Percentiles rank a stretch among this genome's conserved stretches.
These are phyloP conservation scores for Copromyces sp. DNA, from an alignment of 495 filamentous ascomycete genomes.

Conservation along the genomic window DNA sequence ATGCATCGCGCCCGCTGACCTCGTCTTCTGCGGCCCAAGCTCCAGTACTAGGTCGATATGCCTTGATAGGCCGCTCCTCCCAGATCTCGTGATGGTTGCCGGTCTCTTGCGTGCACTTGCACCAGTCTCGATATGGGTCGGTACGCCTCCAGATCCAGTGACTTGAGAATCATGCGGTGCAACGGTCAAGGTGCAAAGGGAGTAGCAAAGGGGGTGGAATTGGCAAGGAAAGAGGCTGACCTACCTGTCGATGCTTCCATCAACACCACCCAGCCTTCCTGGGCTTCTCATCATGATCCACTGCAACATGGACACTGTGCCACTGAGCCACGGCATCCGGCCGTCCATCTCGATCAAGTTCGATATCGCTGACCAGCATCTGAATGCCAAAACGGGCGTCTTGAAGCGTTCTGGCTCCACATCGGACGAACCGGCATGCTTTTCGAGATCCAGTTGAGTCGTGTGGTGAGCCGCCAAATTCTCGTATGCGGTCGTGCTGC, in stretches of 20 bases:
- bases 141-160: conserved; percentile 28
- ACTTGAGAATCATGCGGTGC: conserved; percentile 29
- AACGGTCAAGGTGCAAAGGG: conserved; percentile 16
- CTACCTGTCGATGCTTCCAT: conserved; percentile 85
- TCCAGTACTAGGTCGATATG: neutral
- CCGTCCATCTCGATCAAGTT: conserved; percentile 57
- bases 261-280: conserved; percentile 59
- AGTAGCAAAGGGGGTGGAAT: conserved; percentile 4
- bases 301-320: conserved; percentile 60
- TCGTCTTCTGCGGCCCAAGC: neutral
- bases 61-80: neutral
- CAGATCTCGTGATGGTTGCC: conserved; percentile 4
- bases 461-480: conserved; percentile 11
- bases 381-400: conserved; percentile 66
- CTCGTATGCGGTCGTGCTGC: conserved; percentile 5
- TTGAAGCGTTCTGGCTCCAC: conserved; percentile 29
- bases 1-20: conserved; percentile 13
- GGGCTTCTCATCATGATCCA: conserved; percentile 60
- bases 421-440: conserved; percentile 3
- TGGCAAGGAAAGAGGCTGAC: conserved; percentile 27
- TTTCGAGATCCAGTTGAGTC: neutral
- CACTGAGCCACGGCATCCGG: conserved; percentile 81
- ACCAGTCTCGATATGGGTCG: conserved; percentile 14
- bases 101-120: conserved; percentile 28
- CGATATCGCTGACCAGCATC: conserved; percentile 57